Base-by-base conservation (phyloP, 306 rosid species). In the Casuarina equisetifolia region DNA sequence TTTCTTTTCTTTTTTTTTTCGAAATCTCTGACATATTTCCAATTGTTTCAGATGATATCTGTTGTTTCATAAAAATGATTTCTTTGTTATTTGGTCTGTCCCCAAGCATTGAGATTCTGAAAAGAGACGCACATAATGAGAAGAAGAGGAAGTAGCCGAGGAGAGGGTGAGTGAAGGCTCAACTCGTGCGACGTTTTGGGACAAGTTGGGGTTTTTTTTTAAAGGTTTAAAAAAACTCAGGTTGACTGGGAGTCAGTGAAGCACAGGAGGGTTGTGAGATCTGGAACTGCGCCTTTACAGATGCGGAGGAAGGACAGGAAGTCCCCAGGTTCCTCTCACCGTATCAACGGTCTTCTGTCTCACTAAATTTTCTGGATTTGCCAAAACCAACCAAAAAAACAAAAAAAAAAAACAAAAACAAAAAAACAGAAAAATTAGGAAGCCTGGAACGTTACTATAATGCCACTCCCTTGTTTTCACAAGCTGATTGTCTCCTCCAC, bases 401-500 rank as follows among this genome's bases (percentile, higher is more conserved):
- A 55, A 55, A 35, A 62, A 19, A 44, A 35, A 62, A 19, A 44
- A 17, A 16, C 2, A 10, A 42, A 15, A 20, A 40, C 13, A 32
- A 20, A 48, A 73, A 36, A 2, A 6, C 59, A 4, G 9, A 7
- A 19, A 0, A 54, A 1, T 16, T 36, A 63, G 39, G 13, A 38
- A 40, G 46, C 9, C 13, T 9, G 8, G 10, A n/a, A 67, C 42
- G n/a, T 42, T 63, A 76, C 45, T 53, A 86, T 78, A 83, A 92
- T 92, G 97, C 92, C 85, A 55, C 85, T 82, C 73, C 91, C 97
- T 71, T 89, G 74, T 86, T 95, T 95, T 69, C 86, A 88, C 84
- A 92, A 95, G 94, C 90, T 95, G 86, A 78, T 95, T 85, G 84
- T 90, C 43, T 78, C 93, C 1, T 85, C 97, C 19, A 86, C 91